phyloP scores from a whole-genome alignment of 345 rosid species.

The Trapa incisa region DNA sequence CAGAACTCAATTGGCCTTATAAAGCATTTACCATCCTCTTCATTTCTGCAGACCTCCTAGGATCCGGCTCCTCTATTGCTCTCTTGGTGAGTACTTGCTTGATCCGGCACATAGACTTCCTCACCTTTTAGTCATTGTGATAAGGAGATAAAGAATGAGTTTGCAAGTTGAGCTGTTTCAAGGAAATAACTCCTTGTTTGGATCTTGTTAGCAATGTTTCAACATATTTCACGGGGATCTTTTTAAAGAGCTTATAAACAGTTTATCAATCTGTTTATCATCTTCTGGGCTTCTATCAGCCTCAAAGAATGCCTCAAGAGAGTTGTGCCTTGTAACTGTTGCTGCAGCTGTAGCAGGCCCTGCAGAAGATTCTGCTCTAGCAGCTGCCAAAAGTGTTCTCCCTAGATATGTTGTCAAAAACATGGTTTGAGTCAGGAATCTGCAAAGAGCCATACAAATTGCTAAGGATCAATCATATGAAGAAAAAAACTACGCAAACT shows the following conservation, averaged over 20 bases:
- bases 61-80: slow-evolving; percentile 78
- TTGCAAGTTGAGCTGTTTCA: background rate
- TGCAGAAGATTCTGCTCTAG: slow-evolving; percentile 50
- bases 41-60: slow-evolving; percentile 79
- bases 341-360: slow-evolving; percentile 42
- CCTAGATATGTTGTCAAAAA: slow-evolving; percentile 52
- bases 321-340: slow-evolving; percentile 29
- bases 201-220: background rate
- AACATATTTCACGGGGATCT: background rate
- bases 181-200: background rate
- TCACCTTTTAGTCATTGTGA: slow-evolving; percentile 29
- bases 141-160: background rate
- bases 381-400: slow-evolving; percentile 48
- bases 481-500: background rate
- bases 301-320: slow-evolving; percentile 82
- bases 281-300: slow-evolving; percentile 54
- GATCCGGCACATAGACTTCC: slow-evolving; percentile 80
- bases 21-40: slow-evolving; percentile 79
- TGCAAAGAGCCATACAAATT: background rate
- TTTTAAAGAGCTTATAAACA: background rate
- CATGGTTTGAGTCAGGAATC: slow-evolving; percentile 20
- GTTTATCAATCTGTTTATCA: slow-evolving; percentile 40
- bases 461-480: background rate
- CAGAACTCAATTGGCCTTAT: slow-evolving; percentile 20
- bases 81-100: slow-evolving; percentile 80